Conservation (phyloP, 768 basidiomycete genomes). For the Sarcodon aspratus region DNA sequence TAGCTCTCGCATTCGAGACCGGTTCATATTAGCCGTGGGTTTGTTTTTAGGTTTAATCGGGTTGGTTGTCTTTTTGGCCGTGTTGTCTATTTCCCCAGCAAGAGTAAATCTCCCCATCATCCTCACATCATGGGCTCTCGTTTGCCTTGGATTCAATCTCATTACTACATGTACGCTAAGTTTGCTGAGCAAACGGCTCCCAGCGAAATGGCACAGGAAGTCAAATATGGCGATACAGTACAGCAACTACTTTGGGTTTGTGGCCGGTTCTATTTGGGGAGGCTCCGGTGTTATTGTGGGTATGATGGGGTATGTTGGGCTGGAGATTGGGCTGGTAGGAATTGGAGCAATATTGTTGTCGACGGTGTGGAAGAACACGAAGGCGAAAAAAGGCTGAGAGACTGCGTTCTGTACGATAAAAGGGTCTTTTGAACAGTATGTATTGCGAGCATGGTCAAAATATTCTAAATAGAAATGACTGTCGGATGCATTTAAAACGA, state of each 20-base stretch:
- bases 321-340: slow-evolving; percentile 50
- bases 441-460: too few species aligned
- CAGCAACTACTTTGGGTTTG: slow-evolving; percentile 56
- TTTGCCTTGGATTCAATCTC: slow-evolving; percentile 64
- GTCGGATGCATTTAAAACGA: too few species aligned
- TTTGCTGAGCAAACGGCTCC: slow-evolving; percentile 57
- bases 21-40: slow-evolving; percentile 43
- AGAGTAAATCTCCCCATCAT: slow-evolving; percentile 39
- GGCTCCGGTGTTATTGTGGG: slow-evolving; percentile 49
- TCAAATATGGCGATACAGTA: slow-evolving; percentile 54
- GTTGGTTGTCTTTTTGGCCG: too few species aligned
- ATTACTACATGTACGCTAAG: slow-evolving; percentile 61
- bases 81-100: slow-evolving; percentile 36
- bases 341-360: slow-evolving; percentile 43
- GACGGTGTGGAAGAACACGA: slow-evolving; percentile 49
- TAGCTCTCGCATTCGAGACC: slow-evolving; percentile 48
- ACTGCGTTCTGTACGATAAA: too few species aligned
- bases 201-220: slow-evolving; percentile 45
- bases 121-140: slow-evolving; percentile 37
- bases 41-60: slow-evolving; percentile 35
- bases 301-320: slow-evolving; percentile 46
- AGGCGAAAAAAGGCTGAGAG: too few species aligned
- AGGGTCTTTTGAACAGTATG: too few species aligned
- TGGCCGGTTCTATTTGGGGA: slow-evolving; percentile 57
- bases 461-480: too few species aligned